Evolutionary conservation across 208 protist species (phyloP).

Genomic region (Leishmania martiniquensis): DNA sequence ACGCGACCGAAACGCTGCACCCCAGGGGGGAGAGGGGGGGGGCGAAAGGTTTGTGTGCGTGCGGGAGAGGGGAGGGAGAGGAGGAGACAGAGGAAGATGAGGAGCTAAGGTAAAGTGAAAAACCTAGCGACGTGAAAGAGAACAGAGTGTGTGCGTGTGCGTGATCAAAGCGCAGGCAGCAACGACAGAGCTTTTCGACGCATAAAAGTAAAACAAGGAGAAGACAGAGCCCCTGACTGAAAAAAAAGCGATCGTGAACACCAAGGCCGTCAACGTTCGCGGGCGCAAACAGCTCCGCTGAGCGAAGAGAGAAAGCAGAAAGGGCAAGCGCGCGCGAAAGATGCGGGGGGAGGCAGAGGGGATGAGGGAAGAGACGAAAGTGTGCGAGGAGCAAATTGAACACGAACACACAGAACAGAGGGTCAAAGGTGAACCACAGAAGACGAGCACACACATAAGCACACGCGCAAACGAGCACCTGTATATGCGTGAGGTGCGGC

Average conservation of each 20-base stretch:
- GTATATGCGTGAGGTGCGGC: background rate
- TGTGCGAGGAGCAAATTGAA: background rate
- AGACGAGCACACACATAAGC: slow-evolving; percentile 5
- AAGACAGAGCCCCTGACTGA: background rate
- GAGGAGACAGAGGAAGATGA: background rate
- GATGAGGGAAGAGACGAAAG: slow-evolving; percentile 3
- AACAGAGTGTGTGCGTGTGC: too few species aligned
- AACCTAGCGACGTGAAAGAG: too few species aligned
- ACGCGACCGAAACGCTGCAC: background rate
- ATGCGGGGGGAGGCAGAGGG: background rate
- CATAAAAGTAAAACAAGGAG: too few species aligned
- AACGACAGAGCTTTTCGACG: too few species aligned
- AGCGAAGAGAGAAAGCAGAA: background rate
- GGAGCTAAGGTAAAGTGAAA: too few species aligned
- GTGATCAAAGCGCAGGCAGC: too few species aligned
- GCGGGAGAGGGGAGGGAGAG: slow-evolving; percentile 7
- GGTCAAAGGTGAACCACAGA: slow-evolving; percentile 1
- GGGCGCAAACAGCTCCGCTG: background rate
- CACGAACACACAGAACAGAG: too few species aligned
- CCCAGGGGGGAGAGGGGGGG: background rate
- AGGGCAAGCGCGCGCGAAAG: background rate
- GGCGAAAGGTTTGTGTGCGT: background rate
- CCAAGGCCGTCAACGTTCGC: background rate
- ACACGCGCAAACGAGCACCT: background rate
- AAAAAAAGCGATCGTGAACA: background rate